A percentile compares a stretch with the other conserved stretches of the same genome.
Conservation (phyloP, 257 asterid genomes). For the Galeopsis tetrahit region DNA sequence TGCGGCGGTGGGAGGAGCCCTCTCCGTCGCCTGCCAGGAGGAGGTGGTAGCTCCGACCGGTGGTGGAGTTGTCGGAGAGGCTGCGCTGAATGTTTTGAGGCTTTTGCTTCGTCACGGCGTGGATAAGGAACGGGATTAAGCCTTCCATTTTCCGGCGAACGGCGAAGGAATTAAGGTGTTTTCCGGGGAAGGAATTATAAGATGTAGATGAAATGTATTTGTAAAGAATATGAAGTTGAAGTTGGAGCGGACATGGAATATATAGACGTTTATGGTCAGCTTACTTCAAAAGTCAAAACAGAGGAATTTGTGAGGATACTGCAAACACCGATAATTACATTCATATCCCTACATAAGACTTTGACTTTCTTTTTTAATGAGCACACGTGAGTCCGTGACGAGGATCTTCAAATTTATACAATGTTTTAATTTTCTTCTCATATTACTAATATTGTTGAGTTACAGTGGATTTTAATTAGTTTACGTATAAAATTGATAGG, state of each 20-base stretch:
- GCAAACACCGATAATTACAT: conserved; percentile 6
- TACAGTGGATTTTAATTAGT: too few species aligned
- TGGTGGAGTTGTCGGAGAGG: conserved; percentile 61
- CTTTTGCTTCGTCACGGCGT: conserved; percentile 57
- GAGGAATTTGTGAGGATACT: neutral
- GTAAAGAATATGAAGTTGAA: neutral
- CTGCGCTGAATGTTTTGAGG: conserved; percentile 51
- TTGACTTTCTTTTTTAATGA: neutral
- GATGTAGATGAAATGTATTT: neutral
- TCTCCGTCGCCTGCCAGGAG: conserved; percentile 46
- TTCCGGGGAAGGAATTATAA: too few species aligned
- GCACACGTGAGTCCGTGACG: too few species aligned
- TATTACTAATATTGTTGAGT: too few species aligned
- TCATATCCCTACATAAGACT: conserved; percentile 14
- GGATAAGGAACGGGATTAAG: conserved; percentile 63
- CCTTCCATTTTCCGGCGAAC: conserved; percentile 62
- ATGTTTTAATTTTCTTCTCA: too few species aligned
- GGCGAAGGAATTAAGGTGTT: neutral
- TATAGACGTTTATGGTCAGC: conserved; percentile 35
- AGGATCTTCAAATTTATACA: too few species aligned
- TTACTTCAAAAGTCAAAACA: conserved; percentile 28
- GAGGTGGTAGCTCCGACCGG: conserved; percentile 66
- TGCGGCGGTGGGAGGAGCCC: conserved; percentile 67
- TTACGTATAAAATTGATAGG: too few species aligned
- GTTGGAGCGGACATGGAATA: conserved; percentile 4